phyloP scores from a whole-genome alignment of 164 flowering plant species.

The Sextonia rubra region DNA sequence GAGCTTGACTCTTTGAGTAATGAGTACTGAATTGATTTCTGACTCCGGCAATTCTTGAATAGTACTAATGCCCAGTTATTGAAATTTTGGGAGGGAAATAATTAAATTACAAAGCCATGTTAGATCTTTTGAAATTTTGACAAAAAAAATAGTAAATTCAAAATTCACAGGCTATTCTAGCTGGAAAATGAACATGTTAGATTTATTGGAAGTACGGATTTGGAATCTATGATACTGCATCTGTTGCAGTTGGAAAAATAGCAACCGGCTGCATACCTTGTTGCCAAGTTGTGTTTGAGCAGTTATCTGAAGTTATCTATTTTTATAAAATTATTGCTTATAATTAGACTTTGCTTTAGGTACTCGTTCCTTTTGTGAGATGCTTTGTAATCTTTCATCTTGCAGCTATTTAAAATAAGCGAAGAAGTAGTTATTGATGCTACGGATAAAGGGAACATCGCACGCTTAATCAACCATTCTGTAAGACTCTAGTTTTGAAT shows the following conservation, averaged over 20 bases:
- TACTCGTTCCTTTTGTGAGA: not conserved
- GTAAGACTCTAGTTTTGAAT: conserved; percentile 37
- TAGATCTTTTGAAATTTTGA: not conserved
- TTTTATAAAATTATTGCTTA: too few relatives aligned
- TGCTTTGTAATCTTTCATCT: not conserved
- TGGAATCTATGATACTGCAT: too few relatives aligned
- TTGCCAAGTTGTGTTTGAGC: too few relatives aligned
- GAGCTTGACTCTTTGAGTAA: not conserved
- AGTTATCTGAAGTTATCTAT: too few relatives aligned
- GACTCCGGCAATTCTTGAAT: not conserved
- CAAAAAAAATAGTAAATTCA: too few relatives aligned
- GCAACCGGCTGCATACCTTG: too few relatives aligned
- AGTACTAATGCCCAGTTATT: not conserved
- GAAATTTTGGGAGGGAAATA: not conserved
- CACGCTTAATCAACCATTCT: conserved; percentile 91
- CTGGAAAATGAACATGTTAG: too few relatives aligned
- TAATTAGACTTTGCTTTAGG: too few relatives aligned
- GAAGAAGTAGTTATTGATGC: conserved; percentile 96
- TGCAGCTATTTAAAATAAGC: conserved; percentile 93
- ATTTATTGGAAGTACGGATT: too few relatives aligned
- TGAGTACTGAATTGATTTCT: not conserved
- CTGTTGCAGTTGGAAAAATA: too few relatives aligned
- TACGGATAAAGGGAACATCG: conserved; percentile 85
- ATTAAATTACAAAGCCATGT: not conserved
- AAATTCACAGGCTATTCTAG: too few relatives aligned